Evolutionary conservation across 768 basidiomycete species (phyloP).

Genomic region (Auriscalpium microsporum): DNA sequence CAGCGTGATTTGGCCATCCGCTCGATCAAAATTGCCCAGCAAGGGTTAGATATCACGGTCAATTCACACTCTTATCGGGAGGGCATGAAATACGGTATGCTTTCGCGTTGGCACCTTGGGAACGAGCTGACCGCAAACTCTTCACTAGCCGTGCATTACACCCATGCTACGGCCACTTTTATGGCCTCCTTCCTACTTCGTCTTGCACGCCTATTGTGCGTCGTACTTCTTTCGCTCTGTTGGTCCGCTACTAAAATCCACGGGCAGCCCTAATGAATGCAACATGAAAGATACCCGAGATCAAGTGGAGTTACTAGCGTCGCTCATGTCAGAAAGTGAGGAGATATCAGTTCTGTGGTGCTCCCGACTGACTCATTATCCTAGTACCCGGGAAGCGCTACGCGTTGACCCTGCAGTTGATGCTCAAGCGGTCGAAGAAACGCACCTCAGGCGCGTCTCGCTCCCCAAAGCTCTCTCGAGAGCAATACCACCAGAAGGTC

Average conservation of each 20-base stretch:
- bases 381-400: conserved; percentile 90
- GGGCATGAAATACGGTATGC: conserved; percentile 83
- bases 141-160: conserved; percentile 70
- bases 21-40: conserved; percentile 75
- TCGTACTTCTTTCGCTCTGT: not conserved
- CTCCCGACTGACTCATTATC: not conserved
- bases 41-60: conserved; percentile 79
- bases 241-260: not conserved
- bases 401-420: conserved; percentile 80
- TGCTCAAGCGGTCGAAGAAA: conserved; percentile 72
- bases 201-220: conserved; percentile 80
- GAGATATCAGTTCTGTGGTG: not conserved
- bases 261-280: conserved; percentile 71
- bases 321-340: conserved; percentile 72
- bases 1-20: conserved; percentile 75
- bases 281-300: conserved; percentile 64
- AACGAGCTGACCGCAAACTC: not conserved
- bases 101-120: not conserved
- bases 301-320: conserved; percentile 72
- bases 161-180: conserved; percentile 91
- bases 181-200: conserved; percentile 85
- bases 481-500: conserved; percentile 29
- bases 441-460: conserved; percentile 45
- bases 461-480: conserved; percentile 53
- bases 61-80: conserved; percentile 79